Conservation (phyloP, 352 stramenopile genomes). For the Globisporangium uncinulatum region DNA sequence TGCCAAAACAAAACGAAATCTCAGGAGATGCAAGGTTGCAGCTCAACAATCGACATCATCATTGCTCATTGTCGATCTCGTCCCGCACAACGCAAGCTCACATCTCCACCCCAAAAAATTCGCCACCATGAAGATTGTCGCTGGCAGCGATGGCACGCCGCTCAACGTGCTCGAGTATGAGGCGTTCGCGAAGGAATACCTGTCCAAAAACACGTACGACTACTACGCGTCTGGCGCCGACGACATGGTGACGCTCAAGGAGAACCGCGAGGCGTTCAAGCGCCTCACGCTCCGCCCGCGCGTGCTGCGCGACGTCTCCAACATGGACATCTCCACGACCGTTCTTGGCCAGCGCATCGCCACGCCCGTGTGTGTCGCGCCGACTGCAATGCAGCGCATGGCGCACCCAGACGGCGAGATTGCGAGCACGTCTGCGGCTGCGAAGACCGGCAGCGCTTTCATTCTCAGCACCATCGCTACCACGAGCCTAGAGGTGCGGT, state of each 20-base stretch:
- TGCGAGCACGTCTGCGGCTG: constrained; percentile 71
- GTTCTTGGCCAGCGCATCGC: constrained; percentile 88
- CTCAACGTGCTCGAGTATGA: constrained; percentile 91
- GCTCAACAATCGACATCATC: background rate
- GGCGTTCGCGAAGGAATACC: constrained; percentile 79
- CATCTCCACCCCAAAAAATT: background rate
- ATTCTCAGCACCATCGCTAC: constrained; percentile 92
- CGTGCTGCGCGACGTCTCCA: constrained; percentile 91
- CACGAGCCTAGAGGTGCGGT: constrained; percentile 77
- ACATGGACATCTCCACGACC: constrained; percentile 89
- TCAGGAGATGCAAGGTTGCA: background rate
- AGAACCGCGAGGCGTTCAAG: constrained; percentile 88
- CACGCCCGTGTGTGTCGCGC: constrained; percentile 92
- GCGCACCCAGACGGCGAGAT: constrained; percentile 93
- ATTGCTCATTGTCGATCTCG: constrained; percentile 4
- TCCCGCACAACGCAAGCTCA: background rate
- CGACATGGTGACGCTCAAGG: constrained; percentile 83
- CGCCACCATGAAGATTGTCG: constrained; percentile 48
- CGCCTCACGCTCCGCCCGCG: constrained; percentile 93
- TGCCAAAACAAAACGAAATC: no score
- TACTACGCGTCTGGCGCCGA: constrained; percentile 93
- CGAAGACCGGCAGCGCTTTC: constrained; percentile 87
- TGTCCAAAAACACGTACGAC: constrained; percentile 90
- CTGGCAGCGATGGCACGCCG: constrained; percentile 62
- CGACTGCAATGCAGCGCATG: constrained; percentile 92